phyloP scores from a whole-genome alignment of 768 basidiomycete genomes.

The Rhizopogon vesiculosus region DNA sequence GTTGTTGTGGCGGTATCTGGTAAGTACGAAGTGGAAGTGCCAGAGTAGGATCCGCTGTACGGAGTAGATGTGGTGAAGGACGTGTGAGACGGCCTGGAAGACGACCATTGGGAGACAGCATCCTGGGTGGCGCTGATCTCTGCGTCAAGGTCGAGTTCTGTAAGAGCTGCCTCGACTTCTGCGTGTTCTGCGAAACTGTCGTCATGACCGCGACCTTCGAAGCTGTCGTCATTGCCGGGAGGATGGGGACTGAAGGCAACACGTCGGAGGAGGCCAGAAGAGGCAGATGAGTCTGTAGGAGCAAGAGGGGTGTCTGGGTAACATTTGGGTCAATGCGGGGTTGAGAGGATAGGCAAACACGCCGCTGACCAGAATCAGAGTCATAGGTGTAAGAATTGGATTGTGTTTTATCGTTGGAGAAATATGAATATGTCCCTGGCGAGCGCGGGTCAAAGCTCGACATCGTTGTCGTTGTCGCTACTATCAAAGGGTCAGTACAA shows the following conservation, averaged over 20 bases:
- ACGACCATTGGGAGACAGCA: slow-evolving; percentile 63
- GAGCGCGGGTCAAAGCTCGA: slow-evolving; percentile 48
- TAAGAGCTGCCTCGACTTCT: slow-evolving; percentile 67
- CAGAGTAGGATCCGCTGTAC: slow-evolving; percentile 27
- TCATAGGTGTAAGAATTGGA: slow-evolving; percentile 34
- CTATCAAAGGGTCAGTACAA: not conserved
- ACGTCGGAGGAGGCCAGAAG: not conserved
- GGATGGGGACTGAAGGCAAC: slow-evolving; percentile 10
- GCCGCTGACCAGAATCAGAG: slow-evolving; percentile 45
- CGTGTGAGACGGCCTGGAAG: slow-evolving; percentile 16
- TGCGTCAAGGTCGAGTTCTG: slow-evolving; percentile 64
- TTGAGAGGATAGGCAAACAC: not conserved
- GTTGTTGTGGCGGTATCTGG: slow-evolving; percentile 13
- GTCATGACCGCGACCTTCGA: slow-evolving; percentile 1
- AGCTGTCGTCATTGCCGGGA: slow-evolving; percentile 7
- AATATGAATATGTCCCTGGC: slow-evolving; percentile 50
- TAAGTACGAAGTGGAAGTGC: slow-evolving; percentile 27
- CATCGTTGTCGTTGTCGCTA: not conserved
- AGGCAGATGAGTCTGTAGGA: slow-evolving; percentile 35
- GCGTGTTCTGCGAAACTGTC: slow-evolving; percentile 31
- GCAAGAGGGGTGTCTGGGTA: slow-evolving; percentile 38
- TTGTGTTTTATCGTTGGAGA: slow-evolving; percentile 51
- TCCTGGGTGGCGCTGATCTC: slow-evolving; percentile 65
- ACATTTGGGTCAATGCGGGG: slow-evolving; percentile 1
- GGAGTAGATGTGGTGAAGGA: slow-evolving; percentile 18